A percentile compares a stretch with the other conserved stretches of the same genome.
These are phyloP conservation scores for Penicillium maclennaniae DNA, from an alignment of 495 filamentous ascomycete species.

Conservation along the genomic window DNA sequence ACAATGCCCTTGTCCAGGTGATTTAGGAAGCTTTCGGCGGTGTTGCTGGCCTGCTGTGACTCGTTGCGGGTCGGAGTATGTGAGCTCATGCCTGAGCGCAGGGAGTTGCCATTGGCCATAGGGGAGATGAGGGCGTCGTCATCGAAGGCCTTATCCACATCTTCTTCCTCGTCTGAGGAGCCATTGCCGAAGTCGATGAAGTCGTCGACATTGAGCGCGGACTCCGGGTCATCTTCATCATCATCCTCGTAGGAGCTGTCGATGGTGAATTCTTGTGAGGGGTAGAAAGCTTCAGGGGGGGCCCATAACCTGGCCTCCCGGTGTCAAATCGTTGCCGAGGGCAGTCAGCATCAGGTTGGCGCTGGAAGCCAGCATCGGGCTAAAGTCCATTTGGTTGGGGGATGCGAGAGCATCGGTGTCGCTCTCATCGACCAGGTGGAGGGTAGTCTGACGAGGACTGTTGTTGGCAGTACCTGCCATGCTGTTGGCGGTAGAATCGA, in stretches of 20 bases:
- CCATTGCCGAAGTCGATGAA: conserved; percentile 66
- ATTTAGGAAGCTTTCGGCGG: conserved; percentile 56
- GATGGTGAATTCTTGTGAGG: conserved; percentile 56
- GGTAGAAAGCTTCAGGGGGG: conserved; percentile 77
- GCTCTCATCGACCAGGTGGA: conserved; percentile 49
- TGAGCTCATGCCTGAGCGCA: conserved; percentile 35
- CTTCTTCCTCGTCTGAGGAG: conserved; percentile 51
- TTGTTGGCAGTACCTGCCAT: conserved; percentile 49
- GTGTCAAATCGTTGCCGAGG: conserved; percentile 51
- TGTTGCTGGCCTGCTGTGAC: conserved; percentile 46
- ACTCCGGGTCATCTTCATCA: conserved; percentile 64
- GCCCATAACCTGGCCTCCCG: conserved; percentile 63
- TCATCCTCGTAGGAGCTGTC: conserved; percentile 53
- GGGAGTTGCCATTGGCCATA: conserved; percentile 26
- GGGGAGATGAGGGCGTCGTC: conserved; percentile 37
- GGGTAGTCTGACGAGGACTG: conserved; percentile 47
- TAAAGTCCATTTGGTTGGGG: conserved; percentile 44
- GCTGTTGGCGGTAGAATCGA: conserved; percentile 47
- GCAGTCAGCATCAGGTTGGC: conserved; percentile 75
- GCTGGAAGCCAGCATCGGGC: conserved; percentile 63
- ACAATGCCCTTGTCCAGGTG: conserved; percentile 69
- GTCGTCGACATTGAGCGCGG: conserved; percentile 61
- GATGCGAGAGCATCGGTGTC: conserved; percentile 49
- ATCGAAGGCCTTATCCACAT: conserved; percentile 35
- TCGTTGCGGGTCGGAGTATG: conserved; percentile 50